Evolutionary conservation across 2,329 filamentous ascomycete genomes (phyloP), one percentile per base, ranked within the genome.

Genomic region (Fusarium hainanense): DNA sequence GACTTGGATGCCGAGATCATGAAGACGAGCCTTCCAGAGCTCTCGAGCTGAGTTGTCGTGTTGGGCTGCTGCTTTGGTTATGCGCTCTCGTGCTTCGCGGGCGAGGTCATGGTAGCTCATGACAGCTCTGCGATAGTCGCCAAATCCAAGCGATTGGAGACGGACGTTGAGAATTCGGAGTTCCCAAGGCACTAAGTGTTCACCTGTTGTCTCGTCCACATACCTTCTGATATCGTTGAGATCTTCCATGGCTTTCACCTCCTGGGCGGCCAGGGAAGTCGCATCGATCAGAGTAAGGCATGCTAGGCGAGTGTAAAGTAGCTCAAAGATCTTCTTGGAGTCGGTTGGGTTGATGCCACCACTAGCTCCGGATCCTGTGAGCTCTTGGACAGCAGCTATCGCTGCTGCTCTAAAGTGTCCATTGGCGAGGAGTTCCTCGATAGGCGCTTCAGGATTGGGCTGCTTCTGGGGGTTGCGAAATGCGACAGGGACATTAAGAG

Each of bases 51-150:
- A 84, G 52, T 86, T 83, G 12, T 87, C 85, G 41, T 84, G 82
- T 32, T 70, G 74, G 13, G 72, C 75, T 7, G 74, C 76, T 0
- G 88, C 85, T 32, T 81, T 83, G 20, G 82, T 80, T 7, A 93
- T 82, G 59, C 87, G 85, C 4, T 83, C 82, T 20, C 94, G 85
- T 4, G 93, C 93, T 78, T 97, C 93, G 11, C 92, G 82, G 0
- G 91, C 94, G 4, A 98, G 85, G 68, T 97, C 94, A 77, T 97
- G 97, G 77, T 97, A 93, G 46, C 92, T 92, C 85, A 96, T 95
- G 60, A 99, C 90, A 6, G 93, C 92, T 66, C 94, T 87, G 7
- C 95, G 87, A 51, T 90, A 88, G 79, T 99, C 96, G 6, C 91
- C 91, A 69, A 96, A 97, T 2, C 93, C 93, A 47, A 97, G 87